Percentiles rank a stretch among this genome's conserved stretches.
Conservation (phyloP, 2,329 filamentous ascomycete genomes). For the Alternaria sp. region DNA sequence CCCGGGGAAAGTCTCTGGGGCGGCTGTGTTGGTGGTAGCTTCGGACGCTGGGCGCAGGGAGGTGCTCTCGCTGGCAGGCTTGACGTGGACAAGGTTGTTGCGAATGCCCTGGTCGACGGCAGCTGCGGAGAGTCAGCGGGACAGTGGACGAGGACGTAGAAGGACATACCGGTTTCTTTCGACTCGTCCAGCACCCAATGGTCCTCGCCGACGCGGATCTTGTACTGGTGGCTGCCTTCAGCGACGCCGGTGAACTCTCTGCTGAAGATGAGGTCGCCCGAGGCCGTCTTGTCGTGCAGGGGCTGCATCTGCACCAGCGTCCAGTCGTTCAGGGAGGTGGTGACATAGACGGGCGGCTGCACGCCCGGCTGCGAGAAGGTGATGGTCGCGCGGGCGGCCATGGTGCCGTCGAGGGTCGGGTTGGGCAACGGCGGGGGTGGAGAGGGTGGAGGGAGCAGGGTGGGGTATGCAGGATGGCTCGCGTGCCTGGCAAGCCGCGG, state of each 20-base stretch:
- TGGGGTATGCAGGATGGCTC: constrained; percentile 13
- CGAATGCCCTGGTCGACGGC: constrained; percentile 60
- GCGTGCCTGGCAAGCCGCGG: constrained; percentile 22
- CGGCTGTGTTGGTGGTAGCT: neutral
- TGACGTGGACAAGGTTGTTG: constrained; percentile 59
- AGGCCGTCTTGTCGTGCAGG: constrained; percentile 53
- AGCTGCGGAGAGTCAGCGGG: constrained; percentile 46
- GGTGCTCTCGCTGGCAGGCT: constrained; percentile 4
- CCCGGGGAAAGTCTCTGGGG: neutral
- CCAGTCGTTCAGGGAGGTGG: constrained; percentile 75
- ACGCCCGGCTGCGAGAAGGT: constrained; percentile 66
- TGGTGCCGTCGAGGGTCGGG: constrained; percentile 13
- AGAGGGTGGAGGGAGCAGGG: neutral
- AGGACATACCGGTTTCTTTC: constrained; percentile 62
- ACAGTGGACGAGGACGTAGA: neutral
- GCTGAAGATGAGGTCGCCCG: constrained; percentile 64
- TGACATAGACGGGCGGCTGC: constrained; percentile 72
- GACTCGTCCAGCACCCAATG: constrained; percentile 72
- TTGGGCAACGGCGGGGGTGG: neutral
- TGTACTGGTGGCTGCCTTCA: constrained; percentile 72
- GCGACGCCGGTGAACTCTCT: constrained; percentile 62
- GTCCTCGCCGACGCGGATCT: constrained; percentile 70
- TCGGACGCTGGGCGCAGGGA: neutral
- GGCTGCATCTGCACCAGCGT: constrained; percentile 68
- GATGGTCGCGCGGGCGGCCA: constrained; percentile 57